These are phyloP conservation scores for Globisporangium mamillatum DNA, from an alignment of 352 stramenopile species.

Conservation along the genomic window DNA sequence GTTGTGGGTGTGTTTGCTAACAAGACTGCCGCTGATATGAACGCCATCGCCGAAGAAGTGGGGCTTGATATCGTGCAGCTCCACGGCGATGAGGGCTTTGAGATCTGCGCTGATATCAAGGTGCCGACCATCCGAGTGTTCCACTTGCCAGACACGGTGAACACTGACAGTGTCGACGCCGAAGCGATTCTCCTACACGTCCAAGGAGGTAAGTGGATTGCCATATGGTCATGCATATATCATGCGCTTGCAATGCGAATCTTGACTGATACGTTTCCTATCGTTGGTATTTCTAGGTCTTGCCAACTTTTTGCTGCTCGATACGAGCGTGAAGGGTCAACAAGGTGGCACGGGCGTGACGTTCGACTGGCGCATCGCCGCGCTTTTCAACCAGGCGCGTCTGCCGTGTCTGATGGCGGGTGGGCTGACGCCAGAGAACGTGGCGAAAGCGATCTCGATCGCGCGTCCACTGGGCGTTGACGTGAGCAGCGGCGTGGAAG, in stretches of 20 bases:
- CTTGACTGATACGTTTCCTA: background rate
- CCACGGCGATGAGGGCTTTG: slow-evolving; percentile 94
- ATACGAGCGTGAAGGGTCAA: slow-evolving; percentile 95
- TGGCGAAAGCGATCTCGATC: slow-evolving; percentile 84
- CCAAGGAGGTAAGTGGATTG: slow-evolving; percentile 24
- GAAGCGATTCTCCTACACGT: slow-evolving; percentile 74
- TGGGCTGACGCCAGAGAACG: slow-evolving; percentile 93
- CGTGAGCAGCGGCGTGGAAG: slow-evolving; percentile 95
- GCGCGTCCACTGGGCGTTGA: slow-evolving; percentile 92
- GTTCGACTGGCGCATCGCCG: slow-evolving; percentile 96
- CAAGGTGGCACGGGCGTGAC: slow-evolving; percentile 90
- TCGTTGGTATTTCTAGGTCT: slow-evolving; percentile 25
- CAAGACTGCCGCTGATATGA: slow-evolving; percentile 91
- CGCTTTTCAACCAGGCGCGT: slow-evolving; percentile 85
- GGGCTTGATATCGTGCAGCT: slow-evolving; percentile 98
- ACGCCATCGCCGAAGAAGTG: slow-evolving; percentile 79
- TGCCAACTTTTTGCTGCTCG: slow-evolving; percentile 92
- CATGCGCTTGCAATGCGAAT: background rate
- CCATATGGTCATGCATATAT: background rate
- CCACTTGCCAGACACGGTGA: slow-evolving; percentile 87
- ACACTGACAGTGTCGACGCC: slow-evolving; percentile 67
- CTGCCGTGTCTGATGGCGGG: slow-evolving; percentile 96
- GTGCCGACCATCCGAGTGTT: slow-evolving; percentile 93
- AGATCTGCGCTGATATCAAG: slow-evolving; percentile 75
- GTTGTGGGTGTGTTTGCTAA: slow-evolving; percentile 97